These are phyloP conservation scores for Phytophthora ohioensis DNA, from an alignment of 352 stramenopile genomes.

Conservation along the genomic window DNA sequence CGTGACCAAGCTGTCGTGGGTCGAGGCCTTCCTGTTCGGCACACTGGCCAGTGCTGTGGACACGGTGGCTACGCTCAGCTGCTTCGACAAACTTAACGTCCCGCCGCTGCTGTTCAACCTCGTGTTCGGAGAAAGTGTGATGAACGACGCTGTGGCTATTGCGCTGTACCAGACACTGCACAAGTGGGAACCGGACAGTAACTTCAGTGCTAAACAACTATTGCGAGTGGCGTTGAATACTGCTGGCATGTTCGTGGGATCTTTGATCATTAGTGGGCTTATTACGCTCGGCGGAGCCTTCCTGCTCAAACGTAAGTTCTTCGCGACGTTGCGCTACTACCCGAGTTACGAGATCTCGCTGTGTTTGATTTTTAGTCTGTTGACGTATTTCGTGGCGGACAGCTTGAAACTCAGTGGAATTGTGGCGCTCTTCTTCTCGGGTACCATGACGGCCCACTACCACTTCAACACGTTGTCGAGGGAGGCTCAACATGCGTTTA, in stretches of 20 bases:
- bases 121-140: constrained; percentile 94
- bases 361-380: constrained; percentile 86
- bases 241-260: constrained; percentile 81
- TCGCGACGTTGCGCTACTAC: constrained; percentile 79
- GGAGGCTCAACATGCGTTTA: constrained; percentile 86
- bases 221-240: constrained; percentile 74
- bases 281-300: constrained; percentile 84
- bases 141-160: constrained; percentile 96
- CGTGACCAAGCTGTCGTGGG: constrained; percentile 85
- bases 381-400: constrained; percentile 88
- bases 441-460: constrained; percentile 89
- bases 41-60: constrained; percentile 94
- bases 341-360: constrained; percentile 90
- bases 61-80: constrained; percentile 92
- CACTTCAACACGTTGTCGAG: constrained; percentile 89
- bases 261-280: constrained; percentile 66
- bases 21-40: constrained; percentile 93
- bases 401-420: constrained; percentile 91
- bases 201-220: constrained; percentile 70
- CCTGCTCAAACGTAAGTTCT: constrained; percentile 79
- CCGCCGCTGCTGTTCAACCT: constrained; percentile 94
- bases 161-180: constrained; percentile 93
- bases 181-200: constrained; percentile 87
- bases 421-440: constrained; percentile 95
- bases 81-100: constrained; percentile 92